A percentile compares a stretch with the other conserved stretches of the same genome.
phyloP scores from a whole-genome alignment of 164 flowering plant genomes.

The Santalum album region DNA sequence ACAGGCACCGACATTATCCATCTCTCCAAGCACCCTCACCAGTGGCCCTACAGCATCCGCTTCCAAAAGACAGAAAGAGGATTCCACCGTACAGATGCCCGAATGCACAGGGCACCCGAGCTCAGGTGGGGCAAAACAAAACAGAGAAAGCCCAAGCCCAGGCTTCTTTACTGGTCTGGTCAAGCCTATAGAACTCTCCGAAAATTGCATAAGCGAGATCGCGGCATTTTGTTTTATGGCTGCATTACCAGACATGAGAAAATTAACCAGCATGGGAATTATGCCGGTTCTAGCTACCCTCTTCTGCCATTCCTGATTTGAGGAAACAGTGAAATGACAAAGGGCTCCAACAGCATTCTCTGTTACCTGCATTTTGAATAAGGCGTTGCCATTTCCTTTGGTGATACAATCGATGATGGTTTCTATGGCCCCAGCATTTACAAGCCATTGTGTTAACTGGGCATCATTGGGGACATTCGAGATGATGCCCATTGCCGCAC shows the following conservation, averaged over 20 bases:
- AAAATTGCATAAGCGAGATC: slow-evolving; percentile 43
- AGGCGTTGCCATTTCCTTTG: slow-evolving; percentile 15
- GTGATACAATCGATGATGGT: slow-evolving; percentile 20
- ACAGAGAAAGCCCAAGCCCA: slow-evolving; percentile 39
- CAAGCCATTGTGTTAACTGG: slow-evolving; percentile 45
- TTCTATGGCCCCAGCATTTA: slow-evolving; percentile 39
- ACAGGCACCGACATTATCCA: slow-evolving; percentile 32
- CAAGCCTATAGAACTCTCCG: slow-evolving; percentile 34
- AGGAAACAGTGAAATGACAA: slow-evolving; percentile 38
- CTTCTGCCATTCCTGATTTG: slow-evolving; percentile 42
- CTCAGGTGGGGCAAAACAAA: slow-evolving; percentile 41
- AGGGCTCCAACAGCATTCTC: slow-evolving; percentile 55
- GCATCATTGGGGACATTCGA: slow-evolving; percentile 38
- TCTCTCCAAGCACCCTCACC: slow-evolving; percentile 37
- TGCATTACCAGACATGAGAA: slow-evolving; percentile 38
- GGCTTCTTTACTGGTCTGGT: slow-evolving; percentile 26
- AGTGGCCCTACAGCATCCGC: slow-evolving; percentile 55
- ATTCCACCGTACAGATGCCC: slow-evolving; percentile 44
- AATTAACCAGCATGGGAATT: slow-evolving; percentile 41
- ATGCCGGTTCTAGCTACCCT: slow-evolving; percentile 38
- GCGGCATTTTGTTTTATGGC: slow-evolving; percentile 44
- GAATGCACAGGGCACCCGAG: slow-evolving; percentile 41
- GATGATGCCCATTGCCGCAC: slow-evolving; percentile 51
- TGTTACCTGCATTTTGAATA: slow-evolving; percentile 21
- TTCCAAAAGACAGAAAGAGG: slow-evolving; percentile 61